Evolutionary conservation across 371 early-diverging fungal genomes (phyloP), one percentile per base, ranked within the genome.

Genomic region (Mucor mucedo): DNA sequence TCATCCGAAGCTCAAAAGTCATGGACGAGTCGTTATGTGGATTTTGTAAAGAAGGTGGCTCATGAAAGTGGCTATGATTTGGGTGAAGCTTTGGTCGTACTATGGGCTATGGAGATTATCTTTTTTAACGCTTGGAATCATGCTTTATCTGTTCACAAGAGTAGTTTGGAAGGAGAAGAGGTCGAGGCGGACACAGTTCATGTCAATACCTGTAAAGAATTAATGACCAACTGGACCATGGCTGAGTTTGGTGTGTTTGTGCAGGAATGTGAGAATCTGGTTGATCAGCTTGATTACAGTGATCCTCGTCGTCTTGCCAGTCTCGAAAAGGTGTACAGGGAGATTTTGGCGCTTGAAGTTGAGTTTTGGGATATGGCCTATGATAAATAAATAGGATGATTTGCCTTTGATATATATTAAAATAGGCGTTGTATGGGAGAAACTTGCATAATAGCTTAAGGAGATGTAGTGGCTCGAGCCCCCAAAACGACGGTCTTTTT

Each of bases 71-170:
- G 63, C 1, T 66, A 66, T 41, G 67, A 69, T 52, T 58, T 73
- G 4, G 70, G 70, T 6, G 70, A 73, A 40, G 66, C 70, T 6
- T 35, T 73, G 28, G 63, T 73, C 16, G 58, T 63, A 2, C 39
- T 73, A 2, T 73, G 73, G 73, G 62, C 70, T 0, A 73, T 73
- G 73, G 73, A 73, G 50, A 32, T 45, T 11, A 38, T 73, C 5
- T 73, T 73, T 39, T 73, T 50, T 32, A 45, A 44, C 28, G 68
- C 68, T 11, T 68, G 68, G 68, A 68, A 28, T 13, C 55, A 54
- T 45, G 68, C 68, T n/a, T 59, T 63, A 29, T 38, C 59, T 21
- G 59, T 49, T 2, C 32, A 59, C 49, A 38, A 33, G 9, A 35
- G 28, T 10, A n/a, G 39, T 4, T 14, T 28, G 21, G 42, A n/a